Percentiles rank a stretch among this genome's conserved stretches.
phyloP scores from a whole-genome alignment of 139 green algal genomes.

The Chara braunii region DNA sequence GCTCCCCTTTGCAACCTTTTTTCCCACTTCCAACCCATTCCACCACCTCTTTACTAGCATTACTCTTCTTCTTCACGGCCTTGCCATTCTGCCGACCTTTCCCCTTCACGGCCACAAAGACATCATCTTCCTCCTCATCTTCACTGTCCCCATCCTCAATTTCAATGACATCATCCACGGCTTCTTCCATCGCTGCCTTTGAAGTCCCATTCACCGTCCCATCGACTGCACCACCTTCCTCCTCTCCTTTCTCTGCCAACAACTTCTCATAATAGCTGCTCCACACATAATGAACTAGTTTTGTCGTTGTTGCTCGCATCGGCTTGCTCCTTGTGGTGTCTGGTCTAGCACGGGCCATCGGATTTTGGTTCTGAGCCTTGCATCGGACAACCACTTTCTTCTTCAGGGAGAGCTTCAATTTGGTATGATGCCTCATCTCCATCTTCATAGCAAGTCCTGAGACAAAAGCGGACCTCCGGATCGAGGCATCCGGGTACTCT shows the following conservation, averaged over 20 bases:
- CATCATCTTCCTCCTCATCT: constrained; percentile 11
- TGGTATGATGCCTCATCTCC: constrained; percentile 61
- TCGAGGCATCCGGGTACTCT: constrained; percentile 58
- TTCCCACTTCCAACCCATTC: no score
- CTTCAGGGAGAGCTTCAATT: constrained; percentile 59
- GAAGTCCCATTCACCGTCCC: no score
- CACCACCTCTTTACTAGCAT: no score
- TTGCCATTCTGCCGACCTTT: no score
- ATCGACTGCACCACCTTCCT: no score
- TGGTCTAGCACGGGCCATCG: constrained; percentile 8
- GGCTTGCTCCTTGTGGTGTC: constrained; percentile 60
- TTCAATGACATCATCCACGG: constrained; percentile 10
- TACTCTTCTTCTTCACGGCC: no score
- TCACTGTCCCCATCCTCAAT: constrained; percentile 31
- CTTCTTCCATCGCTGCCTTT: constrained; percentile 2
- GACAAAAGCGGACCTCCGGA: constrained; percentile 66
- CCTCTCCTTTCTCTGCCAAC: neutral
- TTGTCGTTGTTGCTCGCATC: constrained; percentile 89
- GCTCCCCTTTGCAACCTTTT: no score
- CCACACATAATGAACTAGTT: constrained; percentile 78
- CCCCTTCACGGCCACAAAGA: no score
- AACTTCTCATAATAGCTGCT: constrained; percentile 55
- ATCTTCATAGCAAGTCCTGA: constrained; percentile 60
- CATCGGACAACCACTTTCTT: constrained; percentile 1
- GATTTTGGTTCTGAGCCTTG: constrained; percentile 20